These are phyloP conservation scores for Raphanus hybrid DNA, from an alignment of 441 rosid species.

Conservation along the genomic window DNA sequence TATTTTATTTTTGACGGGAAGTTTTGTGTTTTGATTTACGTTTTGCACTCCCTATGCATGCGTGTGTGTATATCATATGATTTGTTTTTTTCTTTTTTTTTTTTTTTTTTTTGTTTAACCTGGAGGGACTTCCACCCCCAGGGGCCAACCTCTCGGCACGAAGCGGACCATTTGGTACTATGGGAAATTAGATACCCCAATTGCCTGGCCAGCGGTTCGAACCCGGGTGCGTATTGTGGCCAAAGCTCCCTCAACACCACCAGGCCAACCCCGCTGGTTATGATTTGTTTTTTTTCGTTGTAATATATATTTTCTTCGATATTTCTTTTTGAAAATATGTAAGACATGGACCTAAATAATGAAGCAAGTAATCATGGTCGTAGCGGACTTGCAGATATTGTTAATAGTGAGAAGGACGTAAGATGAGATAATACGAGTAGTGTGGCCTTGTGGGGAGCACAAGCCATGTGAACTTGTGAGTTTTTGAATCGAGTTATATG, in stretches of 20 bases:
- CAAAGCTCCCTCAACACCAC: too few species aligned
- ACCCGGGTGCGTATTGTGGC: too few species aligned
- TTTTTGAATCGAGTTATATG: slow-evolving; percentile 9
- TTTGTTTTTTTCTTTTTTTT: background rate
- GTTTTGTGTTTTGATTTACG: slow-evolving; percentile 21
- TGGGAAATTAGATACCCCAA: too few species aligned
- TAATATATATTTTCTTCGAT: background rate
- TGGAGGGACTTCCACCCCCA: too few species aligned
- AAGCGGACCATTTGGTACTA: too few species aligned
- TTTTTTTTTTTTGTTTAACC: too few species aligned
- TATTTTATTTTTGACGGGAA: slow-evolving; percentile 42
- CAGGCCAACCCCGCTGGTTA: too few species aligned
- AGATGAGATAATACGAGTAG: slow-evolving; percentile 18
- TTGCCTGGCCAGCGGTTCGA: too few species aligned
- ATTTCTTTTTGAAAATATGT: background rate
- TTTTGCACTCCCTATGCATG: slow-evolving; percentile 23
- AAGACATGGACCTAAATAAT: background rate
- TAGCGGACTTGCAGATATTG: slow-evolving; percentile 11
- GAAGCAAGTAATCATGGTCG: slow-evolving; percentile 20
- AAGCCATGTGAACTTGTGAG: slow-evolving; percentile 27
- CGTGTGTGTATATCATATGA: slow-evolving; percentile 20
- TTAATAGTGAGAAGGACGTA: background rate
- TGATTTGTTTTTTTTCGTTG: background rate
- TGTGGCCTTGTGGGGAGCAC: slow-evolving; percentile 34
- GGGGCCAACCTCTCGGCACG: too few species aligned